Evolutionary conservation across 2,329 filamentous ascomycete species (phyloP), one percentile per base, ranked within the genome.

Genomic region (Rutstroemia sp.): DNA sequence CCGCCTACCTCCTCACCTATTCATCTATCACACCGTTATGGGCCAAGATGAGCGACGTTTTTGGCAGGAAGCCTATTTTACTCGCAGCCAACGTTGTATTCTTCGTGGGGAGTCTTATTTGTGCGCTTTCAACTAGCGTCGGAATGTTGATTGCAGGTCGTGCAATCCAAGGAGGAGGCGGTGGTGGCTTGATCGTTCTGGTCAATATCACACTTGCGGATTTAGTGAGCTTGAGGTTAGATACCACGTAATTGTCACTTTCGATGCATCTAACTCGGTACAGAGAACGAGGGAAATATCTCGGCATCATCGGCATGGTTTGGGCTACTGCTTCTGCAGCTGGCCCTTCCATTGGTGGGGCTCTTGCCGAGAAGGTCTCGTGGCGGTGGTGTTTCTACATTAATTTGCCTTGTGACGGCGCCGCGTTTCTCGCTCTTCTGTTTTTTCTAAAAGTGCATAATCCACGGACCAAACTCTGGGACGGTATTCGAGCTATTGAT

Each of bases 391-490:
- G 30, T 19, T 80, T 80, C 65, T 80, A 80, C 62, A 14, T 57
- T 19, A 34, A 34, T 12, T 34, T 34, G 12, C 30, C 30, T 14
- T 34, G 30, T 34, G 30, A 34, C 4, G 30, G 30, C 4, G 30
- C 30, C 0, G 73, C 78, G 1, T 63, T 86, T 62, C 50, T 79
- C 36, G 75, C 86, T 30, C 73, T 85, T 14, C 62, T 82, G 21
- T 75, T 86, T 63, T 81, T 82, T 61, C 73, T 88, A 30, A 79
- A 86, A 63, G 69, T 88, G n/a, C 78, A 85, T 56, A 84, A 81
- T 2, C 84, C 85, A 38, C 76, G 75, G 72, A 81, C 65, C 1
- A 76, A 80, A 0, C 67, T 88, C 2, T 66, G 72, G 39, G 72
- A 80, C 38, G 85, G 85, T 0, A 70, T 88, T 8, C 79, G 78